Evolutionary conservation across 805 yeast genomes (phyloP).

Genomic region (Naumovozyma castellii): DNA sequence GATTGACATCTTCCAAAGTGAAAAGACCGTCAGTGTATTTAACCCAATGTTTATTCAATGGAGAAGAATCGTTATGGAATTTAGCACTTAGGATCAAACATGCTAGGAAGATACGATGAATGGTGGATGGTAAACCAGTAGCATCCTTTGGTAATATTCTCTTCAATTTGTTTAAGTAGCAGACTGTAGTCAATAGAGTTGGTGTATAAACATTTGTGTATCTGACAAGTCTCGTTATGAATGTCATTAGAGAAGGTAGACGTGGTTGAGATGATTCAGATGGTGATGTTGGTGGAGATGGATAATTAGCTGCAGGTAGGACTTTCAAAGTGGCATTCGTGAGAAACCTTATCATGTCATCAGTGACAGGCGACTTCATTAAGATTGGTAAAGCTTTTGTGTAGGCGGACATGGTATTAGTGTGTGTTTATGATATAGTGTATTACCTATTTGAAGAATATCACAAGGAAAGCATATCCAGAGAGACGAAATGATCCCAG

Average conservation of each 20-base stretch:
- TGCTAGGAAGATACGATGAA: constrained; percentile 69
- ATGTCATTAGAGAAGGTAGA: constrained; percentile 58
- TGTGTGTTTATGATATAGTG: neutral
- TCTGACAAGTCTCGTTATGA: constrained; percentile 57
- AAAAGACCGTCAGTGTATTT: constrained; percentile 66
- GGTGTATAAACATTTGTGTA: constrained; percentile 74
- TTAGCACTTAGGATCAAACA: constrained; percentile 64
- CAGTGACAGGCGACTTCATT: constrained; percentile 54
- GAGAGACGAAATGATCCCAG: no score
- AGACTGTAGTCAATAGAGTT: constrained; percentile 60
- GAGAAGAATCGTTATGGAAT: constrained; percentile 70
- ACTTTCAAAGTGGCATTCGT: constrained; percentile 59
- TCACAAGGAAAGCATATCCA: no score
- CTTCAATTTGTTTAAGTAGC: constrained; percentile 53
- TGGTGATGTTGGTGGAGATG: constrained; percentile 29
- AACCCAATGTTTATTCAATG: constrained; percentile 72
- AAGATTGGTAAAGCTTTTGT: constrained; percentile 48
- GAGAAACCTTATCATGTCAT: constrained; percentile 59
- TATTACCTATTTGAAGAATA: neutral
- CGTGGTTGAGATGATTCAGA: constrained; percentile 7
- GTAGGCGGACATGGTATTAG: constrained; percentile 16
- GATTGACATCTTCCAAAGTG: constrained; percentile 54
- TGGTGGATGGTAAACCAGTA: constrained; percentile 66
- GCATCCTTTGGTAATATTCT: constrained; percentile 56
- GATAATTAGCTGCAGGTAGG: constrained; percentile 37